phyloP scores from a whole-genome alignment of 2,329 filamentous ascomycete species.

The Cordyceps militaris region DNA sequence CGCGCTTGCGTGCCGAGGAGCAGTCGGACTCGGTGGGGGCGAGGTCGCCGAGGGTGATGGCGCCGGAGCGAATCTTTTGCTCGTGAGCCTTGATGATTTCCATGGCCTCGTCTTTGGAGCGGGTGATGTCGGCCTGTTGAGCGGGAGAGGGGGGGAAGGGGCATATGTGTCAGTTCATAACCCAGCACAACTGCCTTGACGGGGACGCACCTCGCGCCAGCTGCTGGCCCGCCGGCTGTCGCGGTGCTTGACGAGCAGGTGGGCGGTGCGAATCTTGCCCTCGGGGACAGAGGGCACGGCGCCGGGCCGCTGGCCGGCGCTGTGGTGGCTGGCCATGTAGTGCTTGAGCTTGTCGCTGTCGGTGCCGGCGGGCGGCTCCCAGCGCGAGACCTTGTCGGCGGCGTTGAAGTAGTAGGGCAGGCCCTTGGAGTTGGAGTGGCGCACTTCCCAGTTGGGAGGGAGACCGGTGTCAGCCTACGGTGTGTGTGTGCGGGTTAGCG shows the following conservation, averaged over 20 bases:
- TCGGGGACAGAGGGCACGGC: conserved; percentile 41
- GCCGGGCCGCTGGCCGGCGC: conserved; percentile 38
- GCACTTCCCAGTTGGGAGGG: conserved; percentile 85
- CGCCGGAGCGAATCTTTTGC: conserved; percentile 64
- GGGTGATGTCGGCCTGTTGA: conserved; percentile 74
- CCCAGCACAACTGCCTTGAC: too few species aligned
- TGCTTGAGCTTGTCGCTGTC: conserved; percentile 88
- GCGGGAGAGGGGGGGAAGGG: too few species aligned
- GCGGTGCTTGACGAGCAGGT: conserved; percentile 88
- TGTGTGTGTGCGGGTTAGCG: not conserved
- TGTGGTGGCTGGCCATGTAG: conserved; percentile 89
- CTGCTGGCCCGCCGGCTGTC: conserved; percentile 83
- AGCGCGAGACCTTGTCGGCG: conserved; percentile 77
- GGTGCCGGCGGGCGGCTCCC: conserved; percentile 85
- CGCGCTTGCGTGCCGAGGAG: conserved; percentile 87
- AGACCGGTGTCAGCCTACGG: conserved; percentile 69
- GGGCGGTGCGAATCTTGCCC: conserved; percentile 88
- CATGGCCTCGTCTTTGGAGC: conserved; percentile 79
- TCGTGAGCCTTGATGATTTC: conserved; percentile 71
- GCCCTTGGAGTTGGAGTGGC: conserved; percentile 97
- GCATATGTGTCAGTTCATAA: not conserved
- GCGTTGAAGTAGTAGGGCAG: conserved; percentile 98
- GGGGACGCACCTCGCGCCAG: conserved; percentile 65
- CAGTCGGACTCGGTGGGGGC: conserved; percentile 90
- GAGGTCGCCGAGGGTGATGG: conserved; percentile 68